Percentiles rank a stretch among this genome's conserved stretches.
Conservation (phyloP, 176 grass and related monocot genomes). For the Thalia dealbata region DNA sequence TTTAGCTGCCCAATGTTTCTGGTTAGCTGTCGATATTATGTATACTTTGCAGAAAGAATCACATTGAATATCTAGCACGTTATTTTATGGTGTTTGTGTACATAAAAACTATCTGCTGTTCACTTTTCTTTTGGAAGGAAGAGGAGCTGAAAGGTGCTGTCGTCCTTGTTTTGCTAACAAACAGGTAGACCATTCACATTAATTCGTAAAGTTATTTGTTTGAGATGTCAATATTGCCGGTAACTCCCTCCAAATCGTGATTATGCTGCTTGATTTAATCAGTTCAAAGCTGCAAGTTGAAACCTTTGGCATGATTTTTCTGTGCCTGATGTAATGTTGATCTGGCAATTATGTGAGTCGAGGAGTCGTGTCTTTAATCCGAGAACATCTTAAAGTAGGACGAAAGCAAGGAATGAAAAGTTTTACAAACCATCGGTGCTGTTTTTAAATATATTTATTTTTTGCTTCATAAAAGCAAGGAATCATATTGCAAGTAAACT, state of each 20-base stretch:
- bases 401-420: no score
- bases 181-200: conserved; percentile 44
- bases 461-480: no score
- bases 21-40: neutral
- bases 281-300: neutral
- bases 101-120: neutral
- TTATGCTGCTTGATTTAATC: no score
- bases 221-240: no score
- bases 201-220: neutral
- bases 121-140: conserved; percentile 48
- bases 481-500: neutral
- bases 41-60: neutral
- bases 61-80: neutral
- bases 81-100: neutral
- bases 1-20: neutral
- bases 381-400: no score
- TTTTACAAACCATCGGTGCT: no score
- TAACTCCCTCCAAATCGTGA: no score
- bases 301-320: neutral
- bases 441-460: no score
- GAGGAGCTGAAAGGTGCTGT: conserved; percentile 96
- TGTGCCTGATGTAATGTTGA: no score
- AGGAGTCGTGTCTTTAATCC: no score
- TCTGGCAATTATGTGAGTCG: no score
- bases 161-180: conserved; percentile 92